Evolutionary conservation across 1,139 yeast species (phyloP).

Genomic region (Magnusiomyces tetraspermus): DNA sequence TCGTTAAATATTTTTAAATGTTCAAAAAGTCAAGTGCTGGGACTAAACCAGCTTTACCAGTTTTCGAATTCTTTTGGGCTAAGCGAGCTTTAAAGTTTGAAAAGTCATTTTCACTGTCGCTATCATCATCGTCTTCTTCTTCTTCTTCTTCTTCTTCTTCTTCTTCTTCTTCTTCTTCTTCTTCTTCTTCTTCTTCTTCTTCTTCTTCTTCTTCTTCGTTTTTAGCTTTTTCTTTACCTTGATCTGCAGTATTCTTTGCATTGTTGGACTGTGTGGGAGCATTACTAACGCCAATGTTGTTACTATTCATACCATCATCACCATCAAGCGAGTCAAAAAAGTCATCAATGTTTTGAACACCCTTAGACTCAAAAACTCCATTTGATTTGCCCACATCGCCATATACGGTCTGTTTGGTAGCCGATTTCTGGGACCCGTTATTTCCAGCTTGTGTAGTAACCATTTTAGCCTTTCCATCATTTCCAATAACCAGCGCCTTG

Average conservation of each 20-base stretch:
- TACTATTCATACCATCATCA: background rate
- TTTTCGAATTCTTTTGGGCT: background rate
- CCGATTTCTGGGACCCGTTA: background rate
- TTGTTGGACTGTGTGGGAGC: too few species aligned
- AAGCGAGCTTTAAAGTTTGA: background rate
- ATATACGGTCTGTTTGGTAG: background rate
- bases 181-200: background rate
- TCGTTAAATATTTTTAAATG: too few species aligned
- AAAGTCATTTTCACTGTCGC: background rate
- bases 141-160: background rate
- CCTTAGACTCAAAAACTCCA: background rate
- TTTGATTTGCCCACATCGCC: background rate
- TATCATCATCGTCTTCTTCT: background rate
- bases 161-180: background rate
- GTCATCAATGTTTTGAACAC: background rate
- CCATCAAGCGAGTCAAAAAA: background rate
- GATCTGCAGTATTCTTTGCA: too few species aligned
- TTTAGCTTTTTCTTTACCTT: background rate
- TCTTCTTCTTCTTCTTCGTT: background rate
- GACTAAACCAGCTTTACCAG: background rate
- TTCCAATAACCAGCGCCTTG: background rate
- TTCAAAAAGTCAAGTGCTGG: background rate
- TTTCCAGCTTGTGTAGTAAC: background rate
- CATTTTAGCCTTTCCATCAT: background rate
- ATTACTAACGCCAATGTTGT: too few species aligned